These are phyloP conservation scores for Fraxinus nigra DNA, from an alignment of 305 asterid species.

Conservation along the genomic window DNA sequence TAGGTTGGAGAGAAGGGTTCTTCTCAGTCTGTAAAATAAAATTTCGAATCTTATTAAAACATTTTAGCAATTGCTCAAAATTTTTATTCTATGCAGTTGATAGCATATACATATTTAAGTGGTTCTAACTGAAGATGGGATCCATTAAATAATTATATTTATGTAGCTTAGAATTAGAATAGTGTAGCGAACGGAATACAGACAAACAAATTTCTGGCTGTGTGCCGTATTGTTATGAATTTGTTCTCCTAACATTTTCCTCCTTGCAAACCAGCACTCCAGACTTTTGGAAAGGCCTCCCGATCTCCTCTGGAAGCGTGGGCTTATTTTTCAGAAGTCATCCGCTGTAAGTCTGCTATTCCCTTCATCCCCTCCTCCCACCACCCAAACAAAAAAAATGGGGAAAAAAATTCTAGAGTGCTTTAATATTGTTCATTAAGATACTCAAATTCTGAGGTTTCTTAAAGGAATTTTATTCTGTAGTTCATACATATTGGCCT, in stretches of 20 bases:
- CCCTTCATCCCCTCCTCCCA: conserved; percentile 4
- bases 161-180: conserved; percentile 14
- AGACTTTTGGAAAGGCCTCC: conserved; percentile 92
- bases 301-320: conserved; percentile 75
- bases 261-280: conserved; percentile 58
- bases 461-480: conserved; percentile 17
- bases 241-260: conserved; percentile 23
- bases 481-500: background rate
- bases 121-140: background rate
- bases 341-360: conserved; percentile 57
- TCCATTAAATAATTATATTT: background rate
- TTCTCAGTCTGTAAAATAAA: background rate
- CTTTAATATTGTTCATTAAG: conserved; percentile 12
- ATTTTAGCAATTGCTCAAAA: background rate
- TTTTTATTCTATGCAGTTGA: background rate
- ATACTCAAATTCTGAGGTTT: conserved; percentile 8
- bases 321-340: conserved; percentile 63
- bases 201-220: conserved; percentile 11
- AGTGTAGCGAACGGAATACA: conserved; percentile 12
- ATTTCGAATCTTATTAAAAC: background rate
- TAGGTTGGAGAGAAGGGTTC: background rate
- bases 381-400: background rate
- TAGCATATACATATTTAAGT: background rate
- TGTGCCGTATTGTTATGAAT: conserved; percentile 14
- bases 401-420: background rate